Base-by-base conservation (phyloP, 306 rosid species). In the Glycine latifolia region DNA sequence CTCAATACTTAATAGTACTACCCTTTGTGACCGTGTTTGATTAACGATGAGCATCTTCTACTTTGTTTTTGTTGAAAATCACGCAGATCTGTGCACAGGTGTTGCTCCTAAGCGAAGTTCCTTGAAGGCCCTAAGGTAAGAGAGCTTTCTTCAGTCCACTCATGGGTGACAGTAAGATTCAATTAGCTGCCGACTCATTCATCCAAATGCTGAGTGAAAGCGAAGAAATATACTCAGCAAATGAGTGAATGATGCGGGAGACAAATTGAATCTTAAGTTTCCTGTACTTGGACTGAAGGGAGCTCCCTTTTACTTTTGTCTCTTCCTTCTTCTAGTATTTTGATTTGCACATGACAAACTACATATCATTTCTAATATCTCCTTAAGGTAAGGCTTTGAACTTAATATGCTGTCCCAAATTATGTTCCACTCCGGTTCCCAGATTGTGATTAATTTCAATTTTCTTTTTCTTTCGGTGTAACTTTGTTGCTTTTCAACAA, bases 231-330 rank as follows among this genome's bases (percentile, higher is more conserved):
- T 47, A 74, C 94, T 87, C 93, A 73, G 85, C 85, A 92, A 92
- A 88, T 92, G 97, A 81, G 90, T 94, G 97, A 91, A 92, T 94
- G 98, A 92, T 54, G 97, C 92, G 93, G 98, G 91, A 94, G 98
- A 87, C 92, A 84, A 65, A 77, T 94, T 92, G 87, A 79, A 84
- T 94, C 98, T 89, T 90, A 85, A 17, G 87, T 79, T 85, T 88
- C 84, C 94, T 86, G 87, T 90, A 75, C 87, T 94, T 94, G 98
- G 98, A 94, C 98, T 94, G 98, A 94, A 94, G 98, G 98, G 98
- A 94, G 98, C 98, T 94, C 98, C 98, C 98, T 89, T 47, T 47
- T 44, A 15, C 65, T 61, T 49, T 4, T 37, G 41, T 37, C 5
- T 37, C 0, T 37, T 37, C 4, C 41, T 37, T 26, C 31, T 26